phyloP scores from a whole-genome alignment of 1,284 basidiomycete species.

The Neolentinus lepideus region DNA sequence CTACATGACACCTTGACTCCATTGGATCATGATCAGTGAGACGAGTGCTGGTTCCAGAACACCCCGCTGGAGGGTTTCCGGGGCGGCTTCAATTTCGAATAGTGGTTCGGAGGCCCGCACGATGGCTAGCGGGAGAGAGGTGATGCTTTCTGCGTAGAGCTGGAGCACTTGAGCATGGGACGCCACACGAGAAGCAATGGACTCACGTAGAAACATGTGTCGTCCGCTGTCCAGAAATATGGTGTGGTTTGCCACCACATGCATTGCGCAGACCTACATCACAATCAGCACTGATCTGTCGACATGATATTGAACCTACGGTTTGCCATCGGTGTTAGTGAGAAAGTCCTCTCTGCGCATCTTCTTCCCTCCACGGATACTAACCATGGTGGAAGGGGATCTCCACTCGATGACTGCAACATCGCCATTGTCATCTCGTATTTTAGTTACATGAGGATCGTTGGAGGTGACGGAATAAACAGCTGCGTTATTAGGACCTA shows the following conservation, averaged over 20 bases:
- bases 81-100: background rate
- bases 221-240: background rate
- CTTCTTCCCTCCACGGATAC: background rate
- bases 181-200: background rate
- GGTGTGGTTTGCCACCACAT: background rate
- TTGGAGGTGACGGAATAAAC: background rate
- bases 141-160: background rate
- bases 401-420: background rate
- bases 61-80: background rate
- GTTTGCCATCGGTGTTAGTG: background rate
- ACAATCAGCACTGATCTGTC: background rate
- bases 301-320: background rate
- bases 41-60: background rate
- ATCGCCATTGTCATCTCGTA: background rate
- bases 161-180: background rate
- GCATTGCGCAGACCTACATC: background rate
- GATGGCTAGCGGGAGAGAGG: background rate
- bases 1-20: background rate
- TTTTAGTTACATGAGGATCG: background rate
- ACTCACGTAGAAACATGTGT: background rate
- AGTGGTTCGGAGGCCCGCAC: background rate
- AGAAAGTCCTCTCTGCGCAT: background rate
- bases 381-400: background rate
- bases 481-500: background rate
- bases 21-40: background rate